Percentiles rank a stretch among this genome's conserved stretches.
These are phyloP conservation scores for Gigaspora rosea DNA, from an alignment of 192 early-diverging fungal genomes.

Conservation along the genomic window DNA sequence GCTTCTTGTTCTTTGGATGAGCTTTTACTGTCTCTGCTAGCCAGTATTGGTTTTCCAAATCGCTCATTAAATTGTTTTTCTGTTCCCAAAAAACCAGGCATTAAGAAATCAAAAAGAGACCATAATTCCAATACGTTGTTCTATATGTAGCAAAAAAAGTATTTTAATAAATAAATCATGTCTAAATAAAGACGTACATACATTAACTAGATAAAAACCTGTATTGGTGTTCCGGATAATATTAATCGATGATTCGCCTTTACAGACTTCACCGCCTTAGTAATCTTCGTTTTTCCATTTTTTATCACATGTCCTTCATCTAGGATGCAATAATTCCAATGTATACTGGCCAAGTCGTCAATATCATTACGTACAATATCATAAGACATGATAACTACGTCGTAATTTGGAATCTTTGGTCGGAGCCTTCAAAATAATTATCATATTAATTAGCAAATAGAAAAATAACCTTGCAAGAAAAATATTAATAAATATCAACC, in stretches of 20 bases:
- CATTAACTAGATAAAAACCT: constrained; percentile 34
- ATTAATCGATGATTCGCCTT: constrained; percentile 87
- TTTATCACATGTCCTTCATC: constrained; percentile 99
- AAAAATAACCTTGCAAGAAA: too few species aligned
- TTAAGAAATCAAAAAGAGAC: constrained; percentile 97
- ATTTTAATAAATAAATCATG: not conserved
- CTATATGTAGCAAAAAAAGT: constrained; percentile 38
- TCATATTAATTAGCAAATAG: not conserved
- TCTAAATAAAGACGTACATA: not conserved
- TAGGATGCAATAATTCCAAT: constrained; percentile 95
- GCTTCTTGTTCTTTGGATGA: constrained; percentile 67
- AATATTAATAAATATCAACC: constrained; percentile 39
- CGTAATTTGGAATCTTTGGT: constrained; percentile 53
- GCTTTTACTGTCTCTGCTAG: constrained; percentile 86
- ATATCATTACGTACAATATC: constrained; percentile 97
- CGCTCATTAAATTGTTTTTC: constrained; percentile 94
- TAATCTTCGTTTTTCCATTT: constrained; percentile 92
- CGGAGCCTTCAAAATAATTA: constrained; percentile 47
- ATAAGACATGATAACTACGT: constrained; percentile 94
- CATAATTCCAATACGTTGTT: constrained; percentile 98
- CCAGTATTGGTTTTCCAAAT: constrained; percentile 90
- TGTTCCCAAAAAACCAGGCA: constrained; percentile 97
- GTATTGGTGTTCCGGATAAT: constrained; percentile 96
- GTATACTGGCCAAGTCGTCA: constrained; percentile 66
- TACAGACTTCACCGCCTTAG: constrained; percentile 89